Base-by-base conservation (phyloP, 2,329 filamentous ascomycete genomes). In the Aspergillus udagawae region DNA sequence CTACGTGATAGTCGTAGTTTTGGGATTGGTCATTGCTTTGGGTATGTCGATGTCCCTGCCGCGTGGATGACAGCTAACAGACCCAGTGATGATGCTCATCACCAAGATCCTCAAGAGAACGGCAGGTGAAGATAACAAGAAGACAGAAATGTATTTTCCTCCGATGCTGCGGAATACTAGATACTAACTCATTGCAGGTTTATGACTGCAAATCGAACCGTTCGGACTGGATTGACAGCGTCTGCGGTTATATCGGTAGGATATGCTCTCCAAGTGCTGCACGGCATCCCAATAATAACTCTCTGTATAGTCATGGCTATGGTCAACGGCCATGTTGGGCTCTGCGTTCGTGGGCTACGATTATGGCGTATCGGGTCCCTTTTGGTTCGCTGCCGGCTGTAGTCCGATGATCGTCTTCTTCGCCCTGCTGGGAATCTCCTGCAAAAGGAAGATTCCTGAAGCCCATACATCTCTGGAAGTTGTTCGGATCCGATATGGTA, bases 341-440 rank as follows among this genome's bases (percentile, higher is more conserved):
- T 79, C 79, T 9, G 75, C 75, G 0, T 71, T 82, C 2, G 79
- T 83, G 0, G 81, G 81, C 0, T 83, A 84, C 60, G 76, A 76
- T 51, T 83, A 82, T 62, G 83, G 83, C 0, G 72, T 84, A 1
- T 78, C 81, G 1, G 81, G 81, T 0, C 82, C 82, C 0, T 83
- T 85, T 54, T 85, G 82, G 82, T 85, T 81, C 57, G 81, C 81
- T 2, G 81, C 81, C 49, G 82, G 82, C 1, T 82, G 79, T 51
- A 81, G 78, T 9, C 79, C 80, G 0, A 82, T 82, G 79, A 83
- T 84, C 47, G 79, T 82, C 0, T 82, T 84, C 65, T 83, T 84
- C 51, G 75, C 82, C 0, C 60, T 82, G 0, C 67, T 82, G 1
- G 80, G 79, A 0, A 81, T 83, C 10, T 78, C 76, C 0, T 81